Evolutionary conservation across 306 rosid genomes (phyloP), one percentile per base, ranked within the genome.

Genomic region (Rosa rugosa): DNA sequence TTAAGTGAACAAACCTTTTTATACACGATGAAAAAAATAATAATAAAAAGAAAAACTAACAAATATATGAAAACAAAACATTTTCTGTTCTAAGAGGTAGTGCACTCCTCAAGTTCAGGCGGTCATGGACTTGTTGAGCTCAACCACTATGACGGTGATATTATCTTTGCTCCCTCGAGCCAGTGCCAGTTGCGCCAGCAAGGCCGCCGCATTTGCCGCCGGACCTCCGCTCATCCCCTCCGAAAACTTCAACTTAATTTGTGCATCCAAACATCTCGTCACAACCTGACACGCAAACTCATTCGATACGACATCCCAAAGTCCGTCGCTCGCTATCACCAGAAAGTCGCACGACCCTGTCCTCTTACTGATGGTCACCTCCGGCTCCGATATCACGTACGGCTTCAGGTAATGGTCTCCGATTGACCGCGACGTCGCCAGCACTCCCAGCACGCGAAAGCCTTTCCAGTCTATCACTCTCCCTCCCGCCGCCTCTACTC

Each of bases 341-440:
- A 89, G 51, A 63, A 92, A 90, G 31, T 84, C 87, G 38, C 88
- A 93, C 2, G 41, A 71, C 8, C 85, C 86, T 6, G 81, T 86
- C 81, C 90, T 42, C 8, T 56, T 23, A 9, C 38, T 75, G 38
- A 91, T 84, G 0, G 76, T 78, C 0, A 91, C 90, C 85, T 88
- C 94, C 1, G 90, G 96, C 27, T 86, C 80, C 4, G 85, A 75
- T 3, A 80, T 89, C 87, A 89, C 91, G 65, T 70, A 87, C 0
- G 92, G 91, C 83, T 89, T 90, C 96, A 92, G 73, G 77, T 79
- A 82, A 31, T 77, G 88, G 71, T 89, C 92, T 31, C 94, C 97
- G 31, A 90, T 86, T 46, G 95, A 90, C 80, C 90, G 83, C 13
- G 93, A 89, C 50, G 90, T 89, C 0, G 92, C 88, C 13, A 92